phyloP scores from a whole-genome alignment of 2,329 filamentous ascomycete species.

The Nemania sp. region DNA sequence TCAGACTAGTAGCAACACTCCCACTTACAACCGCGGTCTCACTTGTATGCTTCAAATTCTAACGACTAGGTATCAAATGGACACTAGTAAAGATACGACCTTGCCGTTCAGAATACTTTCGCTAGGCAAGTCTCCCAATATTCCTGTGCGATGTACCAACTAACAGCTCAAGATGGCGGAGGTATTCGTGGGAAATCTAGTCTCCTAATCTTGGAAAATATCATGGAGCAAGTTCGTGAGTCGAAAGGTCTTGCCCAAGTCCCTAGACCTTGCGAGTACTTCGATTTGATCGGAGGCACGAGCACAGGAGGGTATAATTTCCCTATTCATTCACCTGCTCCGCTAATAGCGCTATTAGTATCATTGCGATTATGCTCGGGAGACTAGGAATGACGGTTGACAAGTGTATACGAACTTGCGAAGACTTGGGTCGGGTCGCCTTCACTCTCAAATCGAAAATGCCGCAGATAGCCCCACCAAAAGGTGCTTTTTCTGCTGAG shows the following conservation, averaged over 20 bases:
- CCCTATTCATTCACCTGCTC: background rate
- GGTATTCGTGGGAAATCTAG: constrained; percentile 32
- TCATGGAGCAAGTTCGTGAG: constrained; percentile 25
- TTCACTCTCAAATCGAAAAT: constrained; percentile 29
- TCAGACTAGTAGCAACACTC: no score
- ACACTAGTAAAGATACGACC: no score
- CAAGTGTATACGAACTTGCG: constrained; percentile 31
- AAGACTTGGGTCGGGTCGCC: constrained; percentile 22
- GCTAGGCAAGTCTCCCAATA: no score
- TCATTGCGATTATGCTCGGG: constrained; percentile 39
- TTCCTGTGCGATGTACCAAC: no score
- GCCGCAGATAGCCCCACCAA: constrained; percentile 19
- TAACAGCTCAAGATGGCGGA: constrained; percentile 33
- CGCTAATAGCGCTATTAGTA: constrained; percentile 17
- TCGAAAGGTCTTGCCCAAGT: constrained; percentile 17
- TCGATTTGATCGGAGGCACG: constrained; percentile 35
- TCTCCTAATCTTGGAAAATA: constrained; percentile 28
- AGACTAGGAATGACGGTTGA: constrained; percentile 33
- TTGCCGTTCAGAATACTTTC: no score
- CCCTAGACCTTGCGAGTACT: constrained; percentile 32
- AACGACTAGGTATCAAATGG: no score
- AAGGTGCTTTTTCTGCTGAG: constrained; percentile 32
- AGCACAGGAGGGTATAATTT: constrained; percentile 32
- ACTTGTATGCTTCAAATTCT: no score
- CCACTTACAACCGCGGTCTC: no score